A percentile compares a stretch with the other conserved stretches of the same genome.
Evolutionary conservation across 2,329 filamentous ascomycete species (phyloP).

Genomic region (Colletotrichum higginsianum): DNA sequence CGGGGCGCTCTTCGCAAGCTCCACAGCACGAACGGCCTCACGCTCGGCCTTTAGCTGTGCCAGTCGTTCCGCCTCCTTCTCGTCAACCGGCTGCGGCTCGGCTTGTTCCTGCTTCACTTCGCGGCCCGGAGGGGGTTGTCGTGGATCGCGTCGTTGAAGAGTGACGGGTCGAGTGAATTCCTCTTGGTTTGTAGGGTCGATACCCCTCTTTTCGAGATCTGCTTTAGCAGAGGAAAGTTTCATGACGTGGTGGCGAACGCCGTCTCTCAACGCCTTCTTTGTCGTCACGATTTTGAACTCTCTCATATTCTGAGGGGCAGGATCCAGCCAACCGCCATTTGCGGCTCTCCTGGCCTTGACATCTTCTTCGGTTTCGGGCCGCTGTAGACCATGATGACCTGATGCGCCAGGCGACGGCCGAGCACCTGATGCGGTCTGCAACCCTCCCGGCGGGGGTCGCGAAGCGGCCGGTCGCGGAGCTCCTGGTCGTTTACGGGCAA

Average conservation of each 20-base stretch:
- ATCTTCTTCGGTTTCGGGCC: slow-evolving; percentile 45
- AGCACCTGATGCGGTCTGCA: slow-evolving; percentile 41
- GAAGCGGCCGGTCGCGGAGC: slow-evolving; percentile 47
- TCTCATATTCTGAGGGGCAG: slow-evolving; percentile 58
- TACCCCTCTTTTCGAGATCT: slow-evolving; percentile 65
- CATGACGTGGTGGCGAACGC: slow-evolving; percentile 89
- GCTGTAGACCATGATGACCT: slow-evolving; percentile 31
- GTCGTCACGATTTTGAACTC: slow-evolving; percentile 80
- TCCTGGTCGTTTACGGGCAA: slow-evolving; percentile 70
- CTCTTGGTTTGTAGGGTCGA: slow-evolving; percentile 78
- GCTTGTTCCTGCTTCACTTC: slow-evolving; percentile 72
- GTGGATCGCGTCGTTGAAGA: slow-evolving; percentile 89
- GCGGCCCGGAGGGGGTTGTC: slow-evolving; percentile 75
- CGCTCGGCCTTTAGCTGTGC: slow-evolving; percentile 83
- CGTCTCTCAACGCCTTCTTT: slow-evolving; percentile 84
- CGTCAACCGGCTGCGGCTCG: slow-evolving; percentile 62
- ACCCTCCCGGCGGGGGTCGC: slow-evolving; percentile 48
- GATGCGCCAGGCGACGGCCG: slow-evolving; percentile 31
- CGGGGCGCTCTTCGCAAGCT: slow-evolving; percentile 93
- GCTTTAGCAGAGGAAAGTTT: slow-evolving; percentile 76
- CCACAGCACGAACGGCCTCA: slow-evolving; percentile 87
- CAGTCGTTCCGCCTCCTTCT: slow-evolving; percentile 73
- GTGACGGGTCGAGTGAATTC: slow-evolving; percentile 92
- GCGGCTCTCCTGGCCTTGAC: slow-evolving; percentile 46
- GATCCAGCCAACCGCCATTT: slow-evolving; percentile 71